A percentile compares a stretch with the other conserved stretches of the same genome.
These are phyloP conservation scores for Austroboletus eburneus DNA, from an alignment of 768 basidiomycete genomes.

Conservation along the genomic window DNA sequence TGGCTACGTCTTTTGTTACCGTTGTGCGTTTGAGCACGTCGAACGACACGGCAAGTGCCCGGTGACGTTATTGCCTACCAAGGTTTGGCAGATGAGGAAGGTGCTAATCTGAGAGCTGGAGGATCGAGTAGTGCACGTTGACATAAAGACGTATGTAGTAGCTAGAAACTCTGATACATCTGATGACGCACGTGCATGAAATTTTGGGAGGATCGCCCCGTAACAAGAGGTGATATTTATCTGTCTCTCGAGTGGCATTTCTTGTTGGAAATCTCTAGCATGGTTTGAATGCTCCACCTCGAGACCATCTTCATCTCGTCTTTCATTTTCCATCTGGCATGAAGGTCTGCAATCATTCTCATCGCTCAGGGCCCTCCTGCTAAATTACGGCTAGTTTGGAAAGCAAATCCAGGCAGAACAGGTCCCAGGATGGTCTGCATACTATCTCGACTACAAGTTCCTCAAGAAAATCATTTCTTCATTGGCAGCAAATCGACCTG, in stretches of 20 bases:
- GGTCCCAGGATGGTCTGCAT: conserved; percentile 92
- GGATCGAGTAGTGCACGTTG: not conserved
- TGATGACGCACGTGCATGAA: conserved; percentile 23
- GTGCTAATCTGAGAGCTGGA: conserved; percentile 61
- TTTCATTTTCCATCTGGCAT: conserved; percentile 19
- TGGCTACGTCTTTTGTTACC: conserved; percentile 94
- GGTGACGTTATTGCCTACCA: conserved; percentile 73
- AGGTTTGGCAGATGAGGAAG: conserved; percentile 81
- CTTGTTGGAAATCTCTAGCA: conserved; percentile 18
- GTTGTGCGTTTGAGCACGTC: conserved; percentile 82
- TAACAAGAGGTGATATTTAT: not conserved
- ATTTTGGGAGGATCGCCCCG: not conserved
- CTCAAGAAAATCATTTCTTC: conserved; percentile 99
- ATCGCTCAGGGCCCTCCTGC: not conserved
- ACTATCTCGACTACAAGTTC: conserved; percentile 98
- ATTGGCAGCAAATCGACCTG: conserved; percentile 82
- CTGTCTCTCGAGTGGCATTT: conserved; percentile 13
- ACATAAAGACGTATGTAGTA: not conserved
- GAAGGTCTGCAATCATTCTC: conserved; percentile 24
- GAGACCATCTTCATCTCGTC: conserved; percentile 8
- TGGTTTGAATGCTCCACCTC: conserved; percentile 22
- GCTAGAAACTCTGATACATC: not conserved
- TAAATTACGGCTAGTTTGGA: conserved; percentile 70
- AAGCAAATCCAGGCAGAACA: conserved; percentile 96
- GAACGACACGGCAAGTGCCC: conserved; percentile 79